Percentiles rank a stretch among this genome's conserved stretches.
These are phyloP conservation scores for Rhodotorula mucilaginosa DNA, from an alignment of 1,284 basidiomycete species.

Conservation along the genomic window DNA sequence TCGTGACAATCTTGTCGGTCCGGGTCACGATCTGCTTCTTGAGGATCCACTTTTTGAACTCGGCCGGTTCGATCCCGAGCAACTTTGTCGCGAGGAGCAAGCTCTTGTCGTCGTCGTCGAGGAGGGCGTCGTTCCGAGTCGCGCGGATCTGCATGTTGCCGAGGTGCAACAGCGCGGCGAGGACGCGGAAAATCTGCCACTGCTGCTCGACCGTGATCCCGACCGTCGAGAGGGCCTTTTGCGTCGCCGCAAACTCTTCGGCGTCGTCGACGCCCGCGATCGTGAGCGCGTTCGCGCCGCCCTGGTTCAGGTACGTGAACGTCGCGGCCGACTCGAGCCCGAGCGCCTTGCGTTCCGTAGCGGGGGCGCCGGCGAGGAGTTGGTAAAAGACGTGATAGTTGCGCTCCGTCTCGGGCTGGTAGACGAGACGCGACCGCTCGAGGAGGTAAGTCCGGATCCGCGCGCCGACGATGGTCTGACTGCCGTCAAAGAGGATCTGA, in stretches of 20 bases:
- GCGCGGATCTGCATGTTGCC: constrained; percentile 91
- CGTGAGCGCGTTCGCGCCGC: constrained; percentile 75
- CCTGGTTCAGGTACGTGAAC: constrained; percentile 91
- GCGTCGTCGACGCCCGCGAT: constrained; percentile 92
- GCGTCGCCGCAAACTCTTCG: constrained; percentile 90
- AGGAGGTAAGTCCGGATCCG: constrained; percentile 96
- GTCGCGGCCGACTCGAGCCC: constrained; percentile 80
- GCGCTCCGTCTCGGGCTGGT: constrained; percentile 92
- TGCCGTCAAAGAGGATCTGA: constrained; percentile 91
- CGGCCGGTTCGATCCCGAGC: constrained; percentile 82
- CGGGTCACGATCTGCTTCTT: constrained; percentile 96
- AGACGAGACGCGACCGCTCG: constrained; percentile 94
- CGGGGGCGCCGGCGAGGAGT: constrained; percentile 91
- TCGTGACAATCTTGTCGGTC: constrained; percentile 90
- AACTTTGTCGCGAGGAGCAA: constrained; percentile 80
- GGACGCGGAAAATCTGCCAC: constrained; percentile 93
- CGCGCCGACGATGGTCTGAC: constrained; percentile 94
- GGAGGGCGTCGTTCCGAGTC: constrained; percentile 73
- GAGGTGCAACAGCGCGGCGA: constrained; percentile 90
- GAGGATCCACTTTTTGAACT: constrained; percentile 98
- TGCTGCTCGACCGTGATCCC: constrained; percentile 96
- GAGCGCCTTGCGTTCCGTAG: constrained; percentile 92
- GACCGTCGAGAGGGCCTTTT: constrained; percentile 91
- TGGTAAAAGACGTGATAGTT: constrained; percentile 99
- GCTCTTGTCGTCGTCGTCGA: constrained; percentile 81